phyloP scores from a whole-genome alignment of 2,329 filamentous ascomycete species.

The Rhynchosporium secalis region DNA sequence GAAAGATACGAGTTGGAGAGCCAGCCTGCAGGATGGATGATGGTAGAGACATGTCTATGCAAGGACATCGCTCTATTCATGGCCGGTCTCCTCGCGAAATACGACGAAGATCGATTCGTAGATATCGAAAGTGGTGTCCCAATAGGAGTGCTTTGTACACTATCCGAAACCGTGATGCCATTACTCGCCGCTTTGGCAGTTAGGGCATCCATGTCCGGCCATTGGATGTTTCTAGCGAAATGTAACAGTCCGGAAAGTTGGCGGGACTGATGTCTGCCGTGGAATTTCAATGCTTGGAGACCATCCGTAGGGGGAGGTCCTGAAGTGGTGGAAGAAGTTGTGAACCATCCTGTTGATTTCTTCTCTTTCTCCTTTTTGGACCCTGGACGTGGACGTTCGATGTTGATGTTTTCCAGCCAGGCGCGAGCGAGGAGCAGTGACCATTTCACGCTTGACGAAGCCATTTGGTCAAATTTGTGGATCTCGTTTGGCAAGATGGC shows the following conservation, averaged over 20 bases:
- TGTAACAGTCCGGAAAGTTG: constrained; percentile 63
- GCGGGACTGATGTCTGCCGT: constrained; percentile 52
- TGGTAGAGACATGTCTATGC: constrained; percentile 52
- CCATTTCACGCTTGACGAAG: constrained; percentile 64
- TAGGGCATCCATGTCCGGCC: constrained; percentile 57
- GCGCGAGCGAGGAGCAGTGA: constrained; percentile 62
- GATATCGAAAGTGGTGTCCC: constrained; percentile 37
- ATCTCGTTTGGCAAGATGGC: constrained; percentile 57
- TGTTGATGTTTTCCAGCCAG: constrained; percentile 68
- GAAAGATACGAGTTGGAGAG: constrained; percentile 68
- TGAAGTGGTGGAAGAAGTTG: constrained; percentile 46
- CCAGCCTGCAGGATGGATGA: constrained; percentile 62
- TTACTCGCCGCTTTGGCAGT: constrained; percentile 37
- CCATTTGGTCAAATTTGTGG: constrained; percentile 61
- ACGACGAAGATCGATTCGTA: constrained; percentile 36
- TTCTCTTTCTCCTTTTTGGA: constrained; percentile 26
- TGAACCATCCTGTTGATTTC: constrained; percentile 52
- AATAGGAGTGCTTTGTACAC: constrained; percentile 30
- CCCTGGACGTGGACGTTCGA: constrained; percentile 48
- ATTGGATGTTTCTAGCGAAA: constrained; percentile 62
- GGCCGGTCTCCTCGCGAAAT: constrained; percentile 37
- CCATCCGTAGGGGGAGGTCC: constrained; percentile 46
- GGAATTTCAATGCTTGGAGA: constrained; percentile 41
- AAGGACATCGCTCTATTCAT: constrained; percentile 31
- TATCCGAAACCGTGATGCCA: constrained; percentile 35